Evolutionary conservation across 2,329 filamentous ascomycete species (phyloP).

Genomic region (Oidium heveae): DNA sequence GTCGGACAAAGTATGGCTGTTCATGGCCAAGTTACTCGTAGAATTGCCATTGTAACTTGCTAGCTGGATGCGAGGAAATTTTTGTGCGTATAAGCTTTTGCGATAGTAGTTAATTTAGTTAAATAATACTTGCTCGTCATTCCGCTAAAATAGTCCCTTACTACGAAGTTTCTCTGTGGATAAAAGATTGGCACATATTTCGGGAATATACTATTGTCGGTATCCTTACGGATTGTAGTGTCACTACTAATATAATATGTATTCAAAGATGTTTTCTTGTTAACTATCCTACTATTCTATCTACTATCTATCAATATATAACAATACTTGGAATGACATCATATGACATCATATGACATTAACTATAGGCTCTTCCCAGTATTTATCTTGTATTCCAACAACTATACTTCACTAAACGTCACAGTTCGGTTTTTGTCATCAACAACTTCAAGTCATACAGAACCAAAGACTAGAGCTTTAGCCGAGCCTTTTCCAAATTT

Average conservation of each 20-base stretch:
- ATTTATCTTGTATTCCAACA: too few relatives aligned
- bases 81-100: neutral
- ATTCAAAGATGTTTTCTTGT: too few relatives aligned
- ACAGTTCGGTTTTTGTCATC: slow-evolving; percentile 1
- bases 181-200: neutral
- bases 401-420: neutral
- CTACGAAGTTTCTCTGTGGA: neutral
- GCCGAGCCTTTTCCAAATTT: slow-evolving; percentile 1
- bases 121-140: neutral
- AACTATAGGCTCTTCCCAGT: too few relatives aligned
- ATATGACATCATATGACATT: too few relatives aligned
- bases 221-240: too few relatives aligned
- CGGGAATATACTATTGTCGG: neutral
- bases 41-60: neutral
- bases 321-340: too few relatives aligned
- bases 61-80: neutral
- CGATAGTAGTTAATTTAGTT: neutral
- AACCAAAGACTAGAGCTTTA: neutral
- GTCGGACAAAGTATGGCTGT: neutral
- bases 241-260: too few relatives aligned
- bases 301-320: too few relatives aligned
- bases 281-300: too few relatives aligned
- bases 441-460: neutral
- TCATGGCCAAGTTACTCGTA: neutral
- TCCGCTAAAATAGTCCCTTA: neutral